phyloP scores from a whole-genome alignment of 352 stramenopile species.

The Phytophthora citricola region DNA sequence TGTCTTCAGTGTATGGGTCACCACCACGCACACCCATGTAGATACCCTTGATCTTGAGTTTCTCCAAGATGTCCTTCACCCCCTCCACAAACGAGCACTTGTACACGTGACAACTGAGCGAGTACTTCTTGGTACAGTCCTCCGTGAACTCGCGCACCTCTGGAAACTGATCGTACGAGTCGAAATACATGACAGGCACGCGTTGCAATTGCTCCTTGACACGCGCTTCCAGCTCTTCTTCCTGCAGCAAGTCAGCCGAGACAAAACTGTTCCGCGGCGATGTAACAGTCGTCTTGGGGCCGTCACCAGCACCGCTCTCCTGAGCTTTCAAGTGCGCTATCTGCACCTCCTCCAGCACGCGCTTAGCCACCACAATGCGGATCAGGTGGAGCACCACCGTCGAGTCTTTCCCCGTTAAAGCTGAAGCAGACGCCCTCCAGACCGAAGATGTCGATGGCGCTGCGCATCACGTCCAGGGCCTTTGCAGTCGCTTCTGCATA shows the following conservation, averaged over 20 bases:
- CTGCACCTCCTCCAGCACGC: slow-evolving; percentile 55
- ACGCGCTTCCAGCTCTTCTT: slow-evolving; percentile 59
- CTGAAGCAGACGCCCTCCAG: slow-evolving; percentile 85
- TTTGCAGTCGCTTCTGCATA: slow-evolving; percentile 62
- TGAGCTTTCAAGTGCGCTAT: slow-evolving; percentile 19
- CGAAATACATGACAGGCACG: slow-evolving; percentile 96
- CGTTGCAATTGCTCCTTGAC: slow-evolving; percentile 53
- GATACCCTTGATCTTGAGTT: slow-evolving; percentile 86
- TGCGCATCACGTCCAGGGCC: slow-evolving; percentile 76
- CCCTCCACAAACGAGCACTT: slow-evolving; percentile 93
- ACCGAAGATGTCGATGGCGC: slow-evolving; percentile 83
- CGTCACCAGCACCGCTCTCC: slow-evolving; percentile 16
- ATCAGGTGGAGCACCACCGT: slow-evolving; percentile 92
- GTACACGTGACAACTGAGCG: slow-evolving; percentile 77
- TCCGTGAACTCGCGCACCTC: slow-evolving; percentile 92
- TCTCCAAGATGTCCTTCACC: slow-evolving; percentile 91
- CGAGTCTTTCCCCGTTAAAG: slow-evolving; percentile 95
- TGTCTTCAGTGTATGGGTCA: slow-evolving; percentile 93
- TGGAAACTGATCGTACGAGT: slow-evolving; percentile 95
- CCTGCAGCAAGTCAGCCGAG: slow-evolving; percentile 51
- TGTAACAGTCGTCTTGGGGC: slow-evolving; percentile 53
- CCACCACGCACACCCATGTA: slow-evolving; percentile 91
- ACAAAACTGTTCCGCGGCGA: slow-evolving; percentile 68
- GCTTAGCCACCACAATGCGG: slow-evolving; percentile 82
- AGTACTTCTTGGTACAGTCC: slow-evolving; percentile 59